A percentile compares a stretch with the other conserved stretches of the same genome.
phyloP scores from a whole-genome alignment of 192 early-diverging fungal species.

The Coemansia sp. region DNA sequence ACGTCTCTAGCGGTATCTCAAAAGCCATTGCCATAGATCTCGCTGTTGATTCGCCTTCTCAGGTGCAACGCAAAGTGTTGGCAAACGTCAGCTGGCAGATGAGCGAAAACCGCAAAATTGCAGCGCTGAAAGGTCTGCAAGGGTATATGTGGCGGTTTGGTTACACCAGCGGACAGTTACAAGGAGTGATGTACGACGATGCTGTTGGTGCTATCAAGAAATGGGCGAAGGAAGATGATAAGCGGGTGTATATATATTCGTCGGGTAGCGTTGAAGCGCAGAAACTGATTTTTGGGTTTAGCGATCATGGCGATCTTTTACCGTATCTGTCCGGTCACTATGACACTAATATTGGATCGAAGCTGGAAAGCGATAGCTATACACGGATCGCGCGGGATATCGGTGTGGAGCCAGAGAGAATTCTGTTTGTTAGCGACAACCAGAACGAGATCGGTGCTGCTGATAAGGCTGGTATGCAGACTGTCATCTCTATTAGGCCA shows the following conservation, averaged over 20 bases:
- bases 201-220: constrained; percentile 73
- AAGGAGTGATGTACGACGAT: constrained; percentile 82
- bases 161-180: constrained; percentile 72
- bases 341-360: constrained; percentile 88
- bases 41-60: constrained; percentile 7
- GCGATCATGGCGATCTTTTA: constrained; percentile 75
- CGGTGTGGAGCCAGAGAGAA: constrained; percentile 40
- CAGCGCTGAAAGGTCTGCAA: constrained; percentile 85
- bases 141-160: constrained; percentile 96
- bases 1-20: constrained; percentile 14
- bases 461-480: constrained; percentile 66
- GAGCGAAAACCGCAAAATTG: constrained; percentile 83
- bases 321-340: constrained; percentile 81
- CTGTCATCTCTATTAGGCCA: constrained; percentile 68
- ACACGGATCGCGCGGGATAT: constrained; percentile 71
- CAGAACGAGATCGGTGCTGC: constrained; percentile 82
- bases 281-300: constrained; percentile 87
- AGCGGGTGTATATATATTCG: constrained; percentile 90
- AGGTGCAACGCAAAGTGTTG: constrained; percentile 23
- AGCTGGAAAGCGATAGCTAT: constrained; percentile 72
- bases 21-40: constrained; percentile 24
- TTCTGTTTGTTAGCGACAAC: constrained; percentile 94
- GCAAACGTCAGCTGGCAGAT: constrained; percentile 83
- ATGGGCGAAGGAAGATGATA: constrained; percentile 61
- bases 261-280: constrained; percentile 93